These are phyloP conservation scores for Cajanus cajan DNA, from an alignment of 306 rosid species.

Conservation along the genomic window DNA sequence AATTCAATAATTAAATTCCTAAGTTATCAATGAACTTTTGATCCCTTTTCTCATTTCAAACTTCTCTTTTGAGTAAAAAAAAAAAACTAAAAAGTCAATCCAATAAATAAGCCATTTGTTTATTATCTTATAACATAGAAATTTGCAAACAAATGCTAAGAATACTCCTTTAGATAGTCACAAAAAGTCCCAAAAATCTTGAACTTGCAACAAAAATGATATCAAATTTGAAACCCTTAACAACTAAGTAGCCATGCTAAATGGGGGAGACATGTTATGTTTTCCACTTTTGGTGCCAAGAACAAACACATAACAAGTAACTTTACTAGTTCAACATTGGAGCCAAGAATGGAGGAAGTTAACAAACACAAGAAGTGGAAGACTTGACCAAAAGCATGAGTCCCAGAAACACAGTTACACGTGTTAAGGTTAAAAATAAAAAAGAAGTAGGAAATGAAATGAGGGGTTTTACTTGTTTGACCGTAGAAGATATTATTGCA, in stretches of 20 bases:
- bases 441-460: not conserved
- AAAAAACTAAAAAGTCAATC: not conserved
- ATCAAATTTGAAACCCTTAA: too few relatives aligned
- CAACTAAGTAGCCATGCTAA: not conserved
- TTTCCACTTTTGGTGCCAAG: not conserved
- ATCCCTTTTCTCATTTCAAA: constrained; percentile 15
- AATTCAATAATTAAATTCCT: not conserved
- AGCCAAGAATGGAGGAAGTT: not conserved
- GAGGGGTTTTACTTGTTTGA: constrained; percentile 38
- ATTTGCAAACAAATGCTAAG: not conserved
- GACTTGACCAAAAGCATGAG: constrained; percentile 31
- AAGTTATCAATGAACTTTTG: not conserved
- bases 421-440: constrained; percentile 4
- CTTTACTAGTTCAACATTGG: not conserved
- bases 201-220: too few relatives aligned
- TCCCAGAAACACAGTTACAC: constrained; percentile 1
- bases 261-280: not conserved
- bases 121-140: not conserved
- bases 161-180: too few relatives aligned
- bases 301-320: not conserved
- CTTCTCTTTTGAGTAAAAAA: not conserved
- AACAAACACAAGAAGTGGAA: not conserved
- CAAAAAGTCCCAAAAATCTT: too few relatives aligned
- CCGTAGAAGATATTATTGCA: constrained; percentile 37
- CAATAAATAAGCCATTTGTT: not conserved